These are phyloP conservation scores for Endogone sp. DNA, from an alignment of 192 early-diverging fungal species.

Conservation along the genomic window DNA sequence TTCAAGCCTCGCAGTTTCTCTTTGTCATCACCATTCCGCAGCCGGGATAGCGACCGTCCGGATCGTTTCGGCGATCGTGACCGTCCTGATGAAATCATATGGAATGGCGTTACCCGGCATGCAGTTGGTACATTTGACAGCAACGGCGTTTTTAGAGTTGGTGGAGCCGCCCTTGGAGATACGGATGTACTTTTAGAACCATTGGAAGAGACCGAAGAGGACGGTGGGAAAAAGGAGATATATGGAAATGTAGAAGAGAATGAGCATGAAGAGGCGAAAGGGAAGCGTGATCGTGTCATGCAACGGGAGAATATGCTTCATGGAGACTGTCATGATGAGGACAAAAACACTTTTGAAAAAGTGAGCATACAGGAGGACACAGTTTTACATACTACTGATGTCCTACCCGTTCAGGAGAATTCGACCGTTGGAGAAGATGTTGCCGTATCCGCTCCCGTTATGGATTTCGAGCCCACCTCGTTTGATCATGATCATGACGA, in stretches of 20 bases:
- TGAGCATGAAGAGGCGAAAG: background rate
- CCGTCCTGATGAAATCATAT: constrained; percentile 37
- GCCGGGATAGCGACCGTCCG: constrained; percentile 5
- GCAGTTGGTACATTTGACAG: constrained; percentile 63
- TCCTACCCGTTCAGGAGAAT: background rate
- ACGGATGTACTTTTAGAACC: background rate
- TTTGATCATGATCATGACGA: constrained; percentile 23
- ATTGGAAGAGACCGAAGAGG: constrained; percentile 11
- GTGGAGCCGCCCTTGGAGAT: constrained; percentile 11
- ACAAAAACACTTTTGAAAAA: background rate
- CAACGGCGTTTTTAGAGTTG: constrained; percentile 64
- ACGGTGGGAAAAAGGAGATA: background rate
- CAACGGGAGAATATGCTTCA: background rate
- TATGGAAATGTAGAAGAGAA: background rate
- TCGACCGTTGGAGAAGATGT: background rate
- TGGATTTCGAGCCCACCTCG: background rate
- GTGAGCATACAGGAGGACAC: background rate
- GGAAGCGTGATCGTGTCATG: background rate
- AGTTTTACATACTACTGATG: background rate
- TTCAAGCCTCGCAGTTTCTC: background rate
- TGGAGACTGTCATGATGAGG: background rate
- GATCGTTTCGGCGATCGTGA: constrained; percentile 11
- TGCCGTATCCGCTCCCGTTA: background rate
- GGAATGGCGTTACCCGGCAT: constrained; percentile 52
- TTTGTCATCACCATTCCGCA: background rate